phyloP scores from a whole-genome alignment of 2,329 filamentous ascomycete species.

The Massarina eburnea region DNA sequence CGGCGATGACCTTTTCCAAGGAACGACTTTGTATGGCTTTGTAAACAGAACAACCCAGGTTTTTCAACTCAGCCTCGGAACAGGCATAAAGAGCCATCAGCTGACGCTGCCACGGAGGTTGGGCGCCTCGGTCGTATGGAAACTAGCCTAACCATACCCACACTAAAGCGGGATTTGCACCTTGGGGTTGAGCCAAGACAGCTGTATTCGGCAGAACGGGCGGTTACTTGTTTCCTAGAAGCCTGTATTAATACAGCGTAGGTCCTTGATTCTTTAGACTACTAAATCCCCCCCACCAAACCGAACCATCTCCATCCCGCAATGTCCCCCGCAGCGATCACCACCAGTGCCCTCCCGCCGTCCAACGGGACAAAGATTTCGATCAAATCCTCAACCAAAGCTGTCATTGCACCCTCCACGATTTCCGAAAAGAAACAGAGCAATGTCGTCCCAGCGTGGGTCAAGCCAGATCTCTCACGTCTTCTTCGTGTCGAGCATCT shows the following conservation, averaged over 20 bases:
- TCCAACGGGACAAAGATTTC: constrained; percentile 19
- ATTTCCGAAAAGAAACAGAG: constrained; percentile 5
- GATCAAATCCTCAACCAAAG: constrained; percentile 19
- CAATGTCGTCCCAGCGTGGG: constrained; percentile 36
- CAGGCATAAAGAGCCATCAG: too few species aligned
- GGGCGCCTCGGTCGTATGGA: constrained; percentile 7
- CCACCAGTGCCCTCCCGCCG: constrained; percentile 16
- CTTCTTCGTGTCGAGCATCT: constrained; percentile 43
- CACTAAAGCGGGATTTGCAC: neutral
- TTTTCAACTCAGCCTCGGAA: too few species aligned
- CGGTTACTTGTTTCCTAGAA: neutral
- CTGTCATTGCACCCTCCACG: constrained; percentile 21
- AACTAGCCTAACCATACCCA: constrained; percentile 4
- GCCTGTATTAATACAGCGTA: constrained; percentile 5
- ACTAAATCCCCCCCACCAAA: neutral
- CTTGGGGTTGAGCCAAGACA: neutral
- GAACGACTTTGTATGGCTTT: too few species aligned
- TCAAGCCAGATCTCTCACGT: constrained; percentile 40
- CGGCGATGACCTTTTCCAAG: too few species aligned
- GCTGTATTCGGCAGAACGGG: neutral
- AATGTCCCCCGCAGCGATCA: constrained; percentile 36
- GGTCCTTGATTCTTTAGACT: neutral
- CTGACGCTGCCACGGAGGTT: too few species aligned
- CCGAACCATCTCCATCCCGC: neutral
- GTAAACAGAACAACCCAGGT: too few species aligned